Percentiles rank a stretch among this genome's conserved stretches.
Conservation (phyloP, 805 yeast species). For the Cyberlindnera suaveolens region DNA sequence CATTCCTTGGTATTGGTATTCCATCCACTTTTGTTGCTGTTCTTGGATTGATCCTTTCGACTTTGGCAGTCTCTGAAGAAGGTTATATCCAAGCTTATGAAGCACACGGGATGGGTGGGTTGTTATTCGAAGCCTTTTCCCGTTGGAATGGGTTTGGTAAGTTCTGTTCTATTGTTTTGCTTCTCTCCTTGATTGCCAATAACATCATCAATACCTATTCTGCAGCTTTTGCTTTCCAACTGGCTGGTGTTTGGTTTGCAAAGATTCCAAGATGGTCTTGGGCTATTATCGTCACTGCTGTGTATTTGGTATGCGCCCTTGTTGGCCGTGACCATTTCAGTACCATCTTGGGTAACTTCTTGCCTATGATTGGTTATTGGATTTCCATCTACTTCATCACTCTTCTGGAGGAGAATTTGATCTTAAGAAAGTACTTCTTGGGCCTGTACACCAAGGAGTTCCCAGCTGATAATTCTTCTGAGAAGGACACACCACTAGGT, state of each 20-base stretch:
- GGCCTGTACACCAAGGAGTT: constrained; percentile 39
- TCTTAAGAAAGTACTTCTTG: constrained; percentile 52
- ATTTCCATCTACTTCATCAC: constrained; percentile 72
- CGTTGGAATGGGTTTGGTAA: constrained; percentile 77
- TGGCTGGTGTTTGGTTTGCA: constrained; percentile 48
- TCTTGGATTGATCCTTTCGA: constrained; percentile 64
- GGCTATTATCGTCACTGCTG: constrained; percentile 54
- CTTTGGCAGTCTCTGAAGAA: constrained; percentile 51
- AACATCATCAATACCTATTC: constrained; percentile 78
- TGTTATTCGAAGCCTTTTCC: constrained; percentile 54
- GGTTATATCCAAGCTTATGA: constrained; percentile 56
- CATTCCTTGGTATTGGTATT: constrained; percentile 58
- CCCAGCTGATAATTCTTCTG: background rate
- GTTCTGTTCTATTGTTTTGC: constrained; percentile 61
- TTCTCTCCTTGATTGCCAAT: constrained; percentile 73
- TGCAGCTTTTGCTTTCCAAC: constrained; percentile 72
- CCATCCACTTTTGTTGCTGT: constrained; percentile 77
- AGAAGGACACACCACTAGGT: background rate
- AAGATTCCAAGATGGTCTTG: constrained; percentile 74
- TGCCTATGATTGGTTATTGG: constrained; percentile 94
- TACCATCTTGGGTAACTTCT: constrained; percentile 67
- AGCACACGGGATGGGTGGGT: constrained; percentile 66
- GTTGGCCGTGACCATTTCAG: constrained; percentile 73
- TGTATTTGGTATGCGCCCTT: constrained; percentile 64
- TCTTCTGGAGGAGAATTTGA: constrained; percentile 61